Evolutionary conservation across 768 basidiomycete genomes (phyloP), one percentile per base, ranked within the genome.

Genomic region (Lentinus tigrinus): DNA sequence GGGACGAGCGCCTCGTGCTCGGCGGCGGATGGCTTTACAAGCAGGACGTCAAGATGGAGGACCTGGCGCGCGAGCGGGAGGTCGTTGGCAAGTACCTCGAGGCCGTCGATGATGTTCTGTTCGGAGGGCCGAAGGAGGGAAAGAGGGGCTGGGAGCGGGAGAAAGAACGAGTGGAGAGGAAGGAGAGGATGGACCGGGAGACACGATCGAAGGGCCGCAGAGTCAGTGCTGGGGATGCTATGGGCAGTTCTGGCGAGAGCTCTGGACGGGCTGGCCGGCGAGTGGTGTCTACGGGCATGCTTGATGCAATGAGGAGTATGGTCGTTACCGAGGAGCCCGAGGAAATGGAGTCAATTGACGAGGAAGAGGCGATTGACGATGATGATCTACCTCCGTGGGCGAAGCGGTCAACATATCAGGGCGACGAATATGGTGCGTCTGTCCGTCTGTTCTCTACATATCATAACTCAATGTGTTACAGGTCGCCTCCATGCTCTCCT

Each of bases 21-120:
- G 88, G 89, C 24, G 86, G 87, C 27, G 92, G 92, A 5, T 93
- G 91, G 90, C 67, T 93, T 53, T 94, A 94, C 68, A 78, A 73
- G 56, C 87, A 86, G 65, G 86, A 90, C 64, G 65, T 92, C 54
- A 71, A 65, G 16, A 71, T 87, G 31, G 72, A 69, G 19, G 78
- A 85, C 28, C 70, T 93, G 55, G 68, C 38, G 62, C 82, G 77
- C 68, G 90, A 93, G 69, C 74, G 81, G 62, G 71, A 70, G 1
- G 78, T 81, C 4, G 81, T 94, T 3, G 69, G 71, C 37, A 69
- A 74, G 47, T 95, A 93, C 69, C 67, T 93, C 57, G 84, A 91
- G 60, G 77, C 85, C n/a, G 91, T 93, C 3, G 92, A 93, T 64
- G 83, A 87, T 57, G 87, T 88, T 3, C 68, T 95, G 14, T 94